Conservation (phyloP, 441 rosid genomes). For the Adansonia madagascariensis region DNA sequence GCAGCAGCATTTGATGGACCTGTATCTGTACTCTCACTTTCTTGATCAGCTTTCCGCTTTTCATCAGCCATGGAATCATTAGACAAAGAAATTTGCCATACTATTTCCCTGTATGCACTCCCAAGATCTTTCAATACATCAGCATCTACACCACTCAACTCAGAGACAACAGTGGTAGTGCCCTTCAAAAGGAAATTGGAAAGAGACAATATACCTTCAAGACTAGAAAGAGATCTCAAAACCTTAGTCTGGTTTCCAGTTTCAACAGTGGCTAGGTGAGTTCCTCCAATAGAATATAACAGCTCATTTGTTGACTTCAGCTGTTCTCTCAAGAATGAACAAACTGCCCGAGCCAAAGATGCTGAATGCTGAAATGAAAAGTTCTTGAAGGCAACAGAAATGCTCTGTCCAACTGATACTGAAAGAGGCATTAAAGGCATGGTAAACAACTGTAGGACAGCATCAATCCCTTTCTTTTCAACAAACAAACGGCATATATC, state of each 20-base stretch:
- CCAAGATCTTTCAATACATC: conserved; percentile 92
- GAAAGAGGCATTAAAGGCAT: conserved; percentile 88
- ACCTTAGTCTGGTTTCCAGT: conserved; percentile 56
- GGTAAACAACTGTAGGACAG: conserved; percentile 71
- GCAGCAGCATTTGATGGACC: conserved; percentile 63
- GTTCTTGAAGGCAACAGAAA: conserved; percentile 85
- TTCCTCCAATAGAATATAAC: conserved; percentile 61
- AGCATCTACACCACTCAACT: conserved; percentile 87
- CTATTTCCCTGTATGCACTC: conserved; percentile 63
- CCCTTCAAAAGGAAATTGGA: conserved; percentile 88
- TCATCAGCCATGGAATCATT: conserved; percentile 78
- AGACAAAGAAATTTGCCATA: conserved; percentile 86
- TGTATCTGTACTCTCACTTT: conserved; percentile 58
- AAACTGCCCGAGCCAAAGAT: conserved; percentile 79
- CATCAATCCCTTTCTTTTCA: conserved; percentile 93
- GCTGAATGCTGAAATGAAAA: conserved; percentile 92
- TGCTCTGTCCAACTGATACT: conserved; percentile 77
- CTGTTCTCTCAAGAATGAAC: conserved; percentile 79
- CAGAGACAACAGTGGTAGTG: conserved; percentile 71
- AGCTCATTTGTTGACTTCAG: conserved; percentile 63
- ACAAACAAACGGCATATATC: conserved; percentile 92
- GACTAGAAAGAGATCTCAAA: conserved; percentile 72
- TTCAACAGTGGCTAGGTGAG: conserved; percentile 65
- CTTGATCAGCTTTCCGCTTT: conserved; percentile 58
- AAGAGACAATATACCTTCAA: conserved; percentile 78